Base-by-base conservation (phyloP, 1,139 yeast genomes). In the Saccharomycopsis phalli region DNA sequence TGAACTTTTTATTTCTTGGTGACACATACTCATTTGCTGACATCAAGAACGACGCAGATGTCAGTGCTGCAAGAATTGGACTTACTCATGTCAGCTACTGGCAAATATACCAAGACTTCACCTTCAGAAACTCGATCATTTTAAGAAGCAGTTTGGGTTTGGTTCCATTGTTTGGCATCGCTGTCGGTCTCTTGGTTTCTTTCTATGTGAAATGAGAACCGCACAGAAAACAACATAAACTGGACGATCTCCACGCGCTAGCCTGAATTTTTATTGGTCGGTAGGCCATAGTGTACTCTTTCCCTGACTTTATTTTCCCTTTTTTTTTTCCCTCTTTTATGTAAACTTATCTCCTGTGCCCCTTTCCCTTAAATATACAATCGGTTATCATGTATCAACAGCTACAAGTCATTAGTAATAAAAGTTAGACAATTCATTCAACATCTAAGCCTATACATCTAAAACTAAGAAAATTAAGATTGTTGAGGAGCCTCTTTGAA, bases 401-500 rank as follows among this genome's bases (percentile, higher is more conserved):
- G n/a, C n/a, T n/a, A n/a, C n/a, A n/a, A n/a, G n/a, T n/a, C n/a
- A n/a, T n/a, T n/a, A n/a, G n/a, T n/a, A n/a, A n/a, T n/a, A n/a
- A n/a, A n/a, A n/a, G n/a, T n/a, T n/a, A n/a, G n/a, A n/a, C n/a
- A n/a, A n/a, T n/a, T n/a, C n/a, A n/a, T 10, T 10, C 25, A 22
- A 22, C 25, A 22, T 22, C 25, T 22, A 22, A 22, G 10, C n/a
- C n/a, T n/a, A n/a, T n/a, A n/a, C n/a, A n/a, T n/a, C n/a, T n/a
- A n/a, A n/a, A n/a, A n/a, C n/a, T n/a, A n/a, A n/a, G n/a, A 23
- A 23, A 47, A 42, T 55, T 61, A 64, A 53, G 61, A 61, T 57
- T 61, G 56, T 66, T 81, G 83, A 71, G 97, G 95, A 65, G 95
- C 95, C 71, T 88, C 97, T 81, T 91, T 91, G 87, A 68, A 83